phyloP scores from a whole-genome alignment of 1,139 yeast genomes.

The Saccharomycopsis hybrid region DNA sequence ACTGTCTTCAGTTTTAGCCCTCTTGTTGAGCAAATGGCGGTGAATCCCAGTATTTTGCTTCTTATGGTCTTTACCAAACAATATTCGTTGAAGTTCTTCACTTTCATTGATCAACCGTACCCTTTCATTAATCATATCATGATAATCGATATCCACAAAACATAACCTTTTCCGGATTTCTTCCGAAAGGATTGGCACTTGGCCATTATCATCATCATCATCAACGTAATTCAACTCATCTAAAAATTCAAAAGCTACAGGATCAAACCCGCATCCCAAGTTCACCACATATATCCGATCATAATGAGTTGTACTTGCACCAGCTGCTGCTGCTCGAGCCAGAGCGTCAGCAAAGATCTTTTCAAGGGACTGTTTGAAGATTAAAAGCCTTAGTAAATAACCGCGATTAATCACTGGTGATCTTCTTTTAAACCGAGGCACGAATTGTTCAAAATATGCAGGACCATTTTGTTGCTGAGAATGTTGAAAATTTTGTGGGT shows the following conservation, averaged over 20 bases:
- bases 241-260: conserved; percentile 64
- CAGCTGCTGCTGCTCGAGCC: conserved; percentile 8
- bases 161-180: conserved; percentile 26
- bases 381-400: conserved; percentile 76
- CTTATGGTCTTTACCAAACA: conserved; percentile 32
- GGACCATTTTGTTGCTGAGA: conserved; percentile 27
- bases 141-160: conserved; percentile 72
- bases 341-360: conserved; percentile 34
- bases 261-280: conserved; percentile 80
- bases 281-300: conserved; percentile 40
- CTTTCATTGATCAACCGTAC: conserved; percentile 40
- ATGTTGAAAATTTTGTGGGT: too few relatives aligned
- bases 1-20: conserved; percentile 4
- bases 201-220: conserved; percentile 24
- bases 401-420: conserved; percentile 82
- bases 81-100: conserved; percentile 39
- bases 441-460: conserved; percentile 57
- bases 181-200: neutral
- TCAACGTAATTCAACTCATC: conserved; percentile 29
- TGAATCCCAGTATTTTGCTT: too few relatives aligned
- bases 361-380: conserved; percentile 49
- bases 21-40: too few relatives aligned
- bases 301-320: too few relatives aligned
- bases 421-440: conserved; percentile 59
- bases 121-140: conserved; percentile 56